These are phyloP conservation scores for Flagelloscypha sp. DNA, from an alignment of 768 basidiomycete genomes.

Conservation along the genomic window DNA sequence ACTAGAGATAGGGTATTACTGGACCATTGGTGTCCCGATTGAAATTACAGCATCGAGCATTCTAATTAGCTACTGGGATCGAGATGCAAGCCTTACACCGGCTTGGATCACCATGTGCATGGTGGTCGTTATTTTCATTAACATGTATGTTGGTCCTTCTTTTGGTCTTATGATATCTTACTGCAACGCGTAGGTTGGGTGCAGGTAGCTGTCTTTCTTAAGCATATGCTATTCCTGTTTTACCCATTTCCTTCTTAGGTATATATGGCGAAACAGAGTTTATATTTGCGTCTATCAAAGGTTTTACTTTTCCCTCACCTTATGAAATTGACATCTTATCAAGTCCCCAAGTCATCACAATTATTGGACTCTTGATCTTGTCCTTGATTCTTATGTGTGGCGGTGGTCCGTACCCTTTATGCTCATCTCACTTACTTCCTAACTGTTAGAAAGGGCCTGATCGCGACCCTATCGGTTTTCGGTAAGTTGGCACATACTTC, in stretches of 20 bases:
- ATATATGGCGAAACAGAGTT: conserved; percentile 30
- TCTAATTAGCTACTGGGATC: conserved; percentile 67
- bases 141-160: conserved; percentile 22
- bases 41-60: conserved; percentile 69
- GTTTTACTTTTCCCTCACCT: neutral
- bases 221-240: conserved; percentile 9
- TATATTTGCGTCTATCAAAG: conserved; percentile 28
- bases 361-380: conserved; percentile 64
- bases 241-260: conserved; percentile 9
- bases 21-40: conserved; percentile 60
- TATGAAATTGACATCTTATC: conserved; percentile 6
- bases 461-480: conserved; percentile 42
- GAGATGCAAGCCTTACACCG: conserved; percentile 30
- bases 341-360: conserved; percentile 79
- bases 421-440: too few relatives aligned
- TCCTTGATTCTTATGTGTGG: too few relatives aligned
- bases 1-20: conserved; percentile 45
- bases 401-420: too few relatives aligned
- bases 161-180: too few relatives aligned
- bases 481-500: conserved; percentile 8
- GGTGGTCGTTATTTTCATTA: conserved; percentile 33
- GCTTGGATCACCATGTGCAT: conserved; percentile 32
- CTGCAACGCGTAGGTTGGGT: too few relatives aligned
- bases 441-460: conserved; percentile 51
- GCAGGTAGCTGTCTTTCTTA: too few relatives aligned